Evolutionary conservation across 2,329 filamentous ascomycete species (phyloP).

Genomic region (Cephalotrichum gorgonifer): DNA sequence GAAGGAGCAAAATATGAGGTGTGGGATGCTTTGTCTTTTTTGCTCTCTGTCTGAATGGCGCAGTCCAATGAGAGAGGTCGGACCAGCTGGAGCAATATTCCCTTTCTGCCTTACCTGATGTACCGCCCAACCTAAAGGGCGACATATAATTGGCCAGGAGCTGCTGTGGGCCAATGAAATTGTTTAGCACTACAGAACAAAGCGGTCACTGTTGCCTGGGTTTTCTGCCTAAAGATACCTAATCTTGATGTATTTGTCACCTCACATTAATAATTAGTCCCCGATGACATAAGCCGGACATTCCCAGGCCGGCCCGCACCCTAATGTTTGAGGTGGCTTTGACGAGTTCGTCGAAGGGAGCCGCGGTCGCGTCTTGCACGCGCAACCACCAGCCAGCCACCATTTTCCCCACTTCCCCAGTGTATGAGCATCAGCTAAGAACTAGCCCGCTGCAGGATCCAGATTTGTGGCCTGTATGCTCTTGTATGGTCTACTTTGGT

Average conservation of each 20-base stretch:
- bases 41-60: background rate
- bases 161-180: background rate
- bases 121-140: background rate
- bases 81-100: background rate
- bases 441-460: background rate
- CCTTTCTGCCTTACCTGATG: constrained; percentile 5
- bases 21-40: constrained; percentile 4
- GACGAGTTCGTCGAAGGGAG: too few species aligned
- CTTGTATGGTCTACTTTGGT: background rate
- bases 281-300: background rate
- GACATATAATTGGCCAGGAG: constrained; percentile 1
- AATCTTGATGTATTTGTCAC: background rate
- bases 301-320: background rate
- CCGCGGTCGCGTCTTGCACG: background rate
- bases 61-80: background rate
- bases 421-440: background rate
- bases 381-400: background rate
- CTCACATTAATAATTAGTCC: background rate
- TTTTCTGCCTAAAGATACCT: constrained; percentile 3
- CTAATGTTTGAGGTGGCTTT: too few species aligned
- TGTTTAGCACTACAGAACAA: background rate
- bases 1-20: constrained; percentile 1
- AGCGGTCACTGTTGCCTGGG: constrained; percentile 2
- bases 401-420: background rate
- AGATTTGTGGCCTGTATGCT: background rate